Percentiles rank a stretch among this genome's conserved stretches.
These are phyloP conservation scores for Leucocoprinus leucothites DNA, from an alignment of 768 basidiomycete genomes.

Conservation along the genomic window DNA sequence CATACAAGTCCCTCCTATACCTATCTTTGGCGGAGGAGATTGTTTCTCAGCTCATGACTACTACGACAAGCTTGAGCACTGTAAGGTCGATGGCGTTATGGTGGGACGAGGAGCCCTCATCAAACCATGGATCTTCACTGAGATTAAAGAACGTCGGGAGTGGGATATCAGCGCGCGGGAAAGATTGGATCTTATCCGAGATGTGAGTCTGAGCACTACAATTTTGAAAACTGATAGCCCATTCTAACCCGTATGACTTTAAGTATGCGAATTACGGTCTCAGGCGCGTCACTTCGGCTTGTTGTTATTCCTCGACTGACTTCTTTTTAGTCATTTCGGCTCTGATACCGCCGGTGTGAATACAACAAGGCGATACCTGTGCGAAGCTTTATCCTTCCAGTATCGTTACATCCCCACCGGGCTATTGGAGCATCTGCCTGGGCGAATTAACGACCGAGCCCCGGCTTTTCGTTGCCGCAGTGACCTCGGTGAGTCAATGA, in stretches of 20 bases:
- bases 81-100: constrained; percentile 94
- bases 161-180: constrained; percentile 92
- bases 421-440: constrained; percentile 78
- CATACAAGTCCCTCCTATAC: constrained; percentile 69
- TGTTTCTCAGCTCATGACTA: constrained; percentile 87
- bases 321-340: constrained; percentile 66
- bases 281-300: constrained; percentile 49
- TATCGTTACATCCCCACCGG: constrained; percentile 96
- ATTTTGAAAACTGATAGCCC: background rate
- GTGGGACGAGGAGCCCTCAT: constrained; percentile 92
- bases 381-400: constrained; percentile 94
- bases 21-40: constrained; percentile 96
- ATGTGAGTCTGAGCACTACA: constrained; percentile 40
- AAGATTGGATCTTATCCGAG: constrained; percentile 72
- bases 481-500: constrained; percentile 66
- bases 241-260: background rate
- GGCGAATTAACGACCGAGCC: constrained; percentile 85
- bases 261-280: constrained; percentile 84
- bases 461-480: constrained; percentile 84
- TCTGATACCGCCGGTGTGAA: constrained; percentile 89
- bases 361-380: constrained; percentile 88
- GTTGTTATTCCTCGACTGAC: constrained; percentile 5
- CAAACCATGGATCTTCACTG: constrained; percentile 96
- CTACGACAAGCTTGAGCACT: constrained; percentile 70
- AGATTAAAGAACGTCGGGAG: constrained; percentile 87